These are phyloP conservation scores for Didymella pomorum DNA, from an alignment of 2,329 filamentous ascomycete species.

Conservation along the genomic window DNA sequence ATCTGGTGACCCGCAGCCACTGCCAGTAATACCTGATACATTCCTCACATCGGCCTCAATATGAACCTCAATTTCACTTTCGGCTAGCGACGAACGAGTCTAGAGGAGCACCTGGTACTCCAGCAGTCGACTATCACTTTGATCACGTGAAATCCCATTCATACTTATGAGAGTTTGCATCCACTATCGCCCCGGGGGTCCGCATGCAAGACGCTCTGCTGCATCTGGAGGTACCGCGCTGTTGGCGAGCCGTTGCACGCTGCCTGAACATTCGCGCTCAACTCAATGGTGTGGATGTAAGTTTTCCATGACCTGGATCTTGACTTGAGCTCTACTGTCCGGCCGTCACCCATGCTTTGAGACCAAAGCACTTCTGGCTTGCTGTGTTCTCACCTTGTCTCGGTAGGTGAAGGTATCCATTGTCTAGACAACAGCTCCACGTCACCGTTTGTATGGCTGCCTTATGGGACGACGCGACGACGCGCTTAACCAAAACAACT, in stretches of 20 bases:
- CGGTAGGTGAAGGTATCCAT: conserved; percentile 7
- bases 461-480: not conserved
- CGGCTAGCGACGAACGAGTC: not conserved
- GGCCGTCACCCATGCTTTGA: not conserved
- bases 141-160: conserved; percentile 1
- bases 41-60: not conserved
- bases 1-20: not conserved
- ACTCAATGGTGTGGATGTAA: not conserved
- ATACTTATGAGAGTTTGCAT: not conserved
- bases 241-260: not conserved
- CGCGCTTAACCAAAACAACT: not conserved
- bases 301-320: not conserved
- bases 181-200: not conserved
- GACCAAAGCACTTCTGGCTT: not conserved
- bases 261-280: not conserved
- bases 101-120: not conserved
- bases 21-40: conserved; percentile 3
- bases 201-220: not conserved
- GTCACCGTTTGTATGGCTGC: conserved; percentile 22
- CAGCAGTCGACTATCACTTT: not conserved
- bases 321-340: not conserved
- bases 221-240: not conserved
- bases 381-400: not conserved
- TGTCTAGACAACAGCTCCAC: not conserved
- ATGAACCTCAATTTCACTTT: not conserved